Evolutionary conservation across 371 early-diverging fungal genomes (phyloP).

Genomic region (Lichtheimia corymbifera): DNA sequence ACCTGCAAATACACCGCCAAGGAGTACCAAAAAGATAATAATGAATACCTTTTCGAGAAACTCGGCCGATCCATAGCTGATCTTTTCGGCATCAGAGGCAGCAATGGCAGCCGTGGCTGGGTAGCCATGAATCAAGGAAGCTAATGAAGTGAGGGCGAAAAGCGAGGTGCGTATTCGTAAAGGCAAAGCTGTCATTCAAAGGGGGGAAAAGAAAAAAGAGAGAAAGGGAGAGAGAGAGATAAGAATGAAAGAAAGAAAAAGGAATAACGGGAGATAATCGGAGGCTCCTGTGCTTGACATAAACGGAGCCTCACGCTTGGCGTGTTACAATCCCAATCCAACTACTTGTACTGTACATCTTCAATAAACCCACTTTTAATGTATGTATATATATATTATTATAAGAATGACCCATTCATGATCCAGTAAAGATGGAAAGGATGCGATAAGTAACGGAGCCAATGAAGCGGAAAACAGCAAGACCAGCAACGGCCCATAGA

Average conservation of each 20-base stretch:
- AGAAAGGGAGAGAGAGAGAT: not conserved
- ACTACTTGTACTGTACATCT: no score
- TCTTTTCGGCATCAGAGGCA: conserved; percentile 12
- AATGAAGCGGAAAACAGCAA: conserved; percentile 74
- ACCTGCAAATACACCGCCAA: conserved; percentile 80
- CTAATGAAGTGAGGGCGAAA: conserved; percentile 8
- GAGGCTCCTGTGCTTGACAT: no score
- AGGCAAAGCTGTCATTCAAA: conserved; percentile 7
- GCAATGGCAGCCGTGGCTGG: conserved; percentile 14
- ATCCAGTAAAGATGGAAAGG: conserved; percentile 48
- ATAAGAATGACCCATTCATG: not conserved
- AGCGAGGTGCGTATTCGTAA: conserved; percentile 12
- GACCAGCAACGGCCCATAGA: conserved; percentile 80
- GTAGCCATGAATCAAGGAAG: conserved; percentile 19
- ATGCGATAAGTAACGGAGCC: conserved; percentile 72
- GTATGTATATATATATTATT: not conserved
- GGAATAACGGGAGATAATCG: not conserved
- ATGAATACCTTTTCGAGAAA: conserved; percentile 24
- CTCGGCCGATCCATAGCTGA: conserved; percentile 7
- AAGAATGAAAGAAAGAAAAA: conserved; percentile 1
- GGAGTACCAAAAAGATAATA: conserved; percentile 56
- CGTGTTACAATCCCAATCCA: no score
- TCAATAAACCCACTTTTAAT: no score
- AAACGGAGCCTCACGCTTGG: no score
- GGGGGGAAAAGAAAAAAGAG: not conserved